Evolutionary conservation across 305 asterid species (phyloP).

Genomic region (Fraxinus velutina): DNA sequence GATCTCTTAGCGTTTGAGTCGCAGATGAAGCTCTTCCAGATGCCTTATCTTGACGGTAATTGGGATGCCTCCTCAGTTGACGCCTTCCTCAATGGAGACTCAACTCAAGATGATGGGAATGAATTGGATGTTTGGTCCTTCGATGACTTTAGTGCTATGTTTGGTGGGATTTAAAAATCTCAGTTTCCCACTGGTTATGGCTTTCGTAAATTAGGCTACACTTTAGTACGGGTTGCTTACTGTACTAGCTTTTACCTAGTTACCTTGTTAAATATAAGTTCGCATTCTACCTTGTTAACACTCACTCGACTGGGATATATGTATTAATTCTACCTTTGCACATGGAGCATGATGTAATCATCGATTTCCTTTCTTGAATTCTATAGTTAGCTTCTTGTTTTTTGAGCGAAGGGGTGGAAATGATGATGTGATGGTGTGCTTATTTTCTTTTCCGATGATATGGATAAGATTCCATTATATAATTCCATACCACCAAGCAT

Average conservation of each 20-base stretch:
- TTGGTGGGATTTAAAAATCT: constrained; percentile 49
- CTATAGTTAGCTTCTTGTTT: neutral
- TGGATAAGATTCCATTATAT: neutral
- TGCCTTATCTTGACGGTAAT: constrained; percentile 51
- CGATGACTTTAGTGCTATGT: constrained; percentile 55
- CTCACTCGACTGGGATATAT: neutral
- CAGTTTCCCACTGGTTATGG: neutral
- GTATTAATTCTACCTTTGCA: neutral
- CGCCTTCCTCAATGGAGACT: constrained; percentile 60
- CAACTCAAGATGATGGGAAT: constrained; percentile 49
- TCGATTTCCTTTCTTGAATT: neutral
- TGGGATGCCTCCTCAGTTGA: constrained; percentile 69
- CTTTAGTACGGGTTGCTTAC: neutral
- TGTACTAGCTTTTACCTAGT: neutral
- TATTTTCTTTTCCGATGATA: neutral
- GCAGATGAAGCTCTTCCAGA: constrained; percentile 45
- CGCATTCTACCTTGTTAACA: neutral
- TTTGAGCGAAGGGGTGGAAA: neutral
- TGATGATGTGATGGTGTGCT: neutral
- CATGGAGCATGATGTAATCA: neutral
- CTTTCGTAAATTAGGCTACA: neutral
- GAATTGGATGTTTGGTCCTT: constrained; percentile 77
- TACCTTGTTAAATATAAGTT: neutral
- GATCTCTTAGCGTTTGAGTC: constrained; percentile 51
- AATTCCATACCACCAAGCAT: neutral